Base-by-base conservation (phyloP, 768 basidiomycete genomes). In the Paxillus involutus region DNA sequence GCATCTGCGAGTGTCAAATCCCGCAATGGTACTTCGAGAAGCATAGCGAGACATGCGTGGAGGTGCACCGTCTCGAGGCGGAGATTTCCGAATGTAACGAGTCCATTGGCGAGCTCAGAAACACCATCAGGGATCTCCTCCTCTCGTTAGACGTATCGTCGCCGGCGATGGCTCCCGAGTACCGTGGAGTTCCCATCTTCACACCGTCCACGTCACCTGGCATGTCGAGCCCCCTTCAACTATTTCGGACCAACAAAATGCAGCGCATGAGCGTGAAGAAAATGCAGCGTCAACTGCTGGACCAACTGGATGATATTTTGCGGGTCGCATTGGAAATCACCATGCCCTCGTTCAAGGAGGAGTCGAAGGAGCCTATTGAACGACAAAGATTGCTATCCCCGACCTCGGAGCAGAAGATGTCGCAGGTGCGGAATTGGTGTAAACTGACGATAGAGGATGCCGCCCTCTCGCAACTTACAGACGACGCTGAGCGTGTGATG, bases 11-110 rank as follows among this genome's bases (percentile, higher is more conserved):
- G 73, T 86, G 89, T 65, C 87, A 90, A 61, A 90, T 98, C 53
- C 95, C 96, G 3, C 91, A 96, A 57, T 99, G 97, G 97, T 99
- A 94, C 76, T 99, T 99, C 69, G 97, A 98, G 76, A 98, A 98
- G 76, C 97, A 99, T 76, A 98, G 94, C 80, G 97, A 99, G 73
- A 98, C 95, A 11, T 99, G 97, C 63, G 92, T 85, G 60, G 96
- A 98, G 73, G 88, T 91, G 3, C 97, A 99, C 73, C 86, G 92
- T 43, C 79, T 99, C 57, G 97, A 99, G 72, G 94, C 94, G 16
- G 95, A 97, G 71, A 94, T 98, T 59, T 74, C 81, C 37, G 91
- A 94, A 65, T 92, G 89, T 76, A 97, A 98, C 73, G 97, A 99
- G 69, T 88, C 88, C 21, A 88, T 98, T 52, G 72, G 79, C 14